Conservation (phyloP, 2,329 filamentous ascomycete genomes). For the Parastagonospora avenae region DNA sequence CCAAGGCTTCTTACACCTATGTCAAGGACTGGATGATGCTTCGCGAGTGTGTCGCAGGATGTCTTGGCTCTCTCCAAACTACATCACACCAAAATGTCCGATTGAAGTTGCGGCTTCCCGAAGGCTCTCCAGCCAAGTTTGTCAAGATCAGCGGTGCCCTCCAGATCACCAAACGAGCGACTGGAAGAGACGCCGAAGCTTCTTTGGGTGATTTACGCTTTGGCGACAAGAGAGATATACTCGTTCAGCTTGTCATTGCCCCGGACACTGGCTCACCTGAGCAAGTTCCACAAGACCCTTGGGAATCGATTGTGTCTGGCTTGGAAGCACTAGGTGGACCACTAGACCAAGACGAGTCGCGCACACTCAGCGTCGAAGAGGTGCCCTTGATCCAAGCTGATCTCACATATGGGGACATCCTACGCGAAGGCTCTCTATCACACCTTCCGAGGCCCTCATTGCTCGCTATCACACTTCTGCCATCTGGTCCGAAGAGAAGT, state of each 20-base stretch:
- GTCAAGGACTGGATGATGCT: slow-evolving; percentile 99
- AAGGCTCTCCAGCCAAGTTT: slow-evolving; percentile 96
- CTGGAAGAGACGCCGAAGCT: slow-evolving; percentile 91
- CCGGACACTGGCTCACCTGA: slow-evolving; percentile 85
- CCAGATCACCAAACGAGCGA: slow-evolving; percentile 94
- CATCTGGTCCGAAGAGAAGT: slow-evolving; percentile 68
- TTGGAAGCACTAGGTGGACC: slow-evolving; percentile 90
- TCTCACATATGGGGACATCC: slow-evolving; percentile 88
- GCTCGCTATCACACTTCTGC: slow-evolving; percentile 94
- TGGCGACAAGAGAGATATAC: slow-evolving; percentile 91
- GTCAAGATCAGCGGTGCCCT: slow-evolving; percentile 97
- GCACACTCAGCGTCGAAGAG: slow-evolving; percentile 86
- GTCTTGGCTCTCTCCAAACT: slow-evolving; percentile 87
- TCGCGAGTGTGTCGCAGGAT: slow-evolving; percentile 91
- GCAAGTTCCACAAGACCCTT: slow-evolving; percentile 86
- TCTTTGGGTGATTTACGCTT: slow-evolving; percentile 90
- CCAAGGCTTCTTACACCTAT: slow-evolving; percentile 96
- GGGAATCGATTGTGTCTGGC: slow-evolving; percentile 96
- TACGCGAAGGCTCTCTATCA: slow-evolving; percentile 82
- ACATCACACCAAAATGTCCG: slow-evolving; percentile 99
- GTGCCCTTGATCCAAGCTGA: slow-evolving; percentile 95
- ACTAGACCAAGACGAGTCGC: slow-evolving; percentile 82
- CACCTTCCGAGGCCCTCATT: slow-evolving; percentile 89
- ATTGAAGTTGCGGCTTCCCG: slow-evolving; percentile 88
- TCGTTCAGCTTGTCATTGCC: slow-evolving; percentile 91